These are phyloP conservation scores for Aegilops umbellulata DNA, from an alignment of 176 grass and related monocot genomes.

Conservation along the genomic window DNA sequence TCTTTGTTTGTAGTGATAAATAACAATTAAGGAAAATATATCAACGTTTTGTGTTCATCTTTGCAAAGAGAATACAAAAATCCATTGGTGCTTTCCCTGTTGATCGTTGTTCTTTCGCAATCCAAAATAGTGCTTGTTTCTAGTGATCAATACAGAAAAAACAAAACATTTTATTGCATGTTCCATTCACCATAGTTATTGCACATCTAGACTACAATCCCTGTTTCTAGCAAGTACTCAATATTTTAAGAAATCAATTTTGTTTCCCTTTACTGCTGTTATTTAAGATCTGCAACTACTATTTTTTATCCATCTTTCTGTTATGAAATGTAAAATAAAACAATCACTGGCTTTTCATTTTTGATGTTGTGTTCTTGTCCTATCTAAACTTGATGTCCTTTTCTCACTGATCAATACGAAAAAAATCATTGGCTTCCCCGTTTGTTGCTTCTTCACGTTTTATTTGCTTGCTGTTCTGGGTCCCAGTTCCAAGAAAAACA, in stretches of 20 bases:
- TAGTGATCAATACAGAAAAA: background rate
- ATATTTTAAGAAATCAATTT: background rate
- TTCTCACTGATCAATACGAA: background rate
- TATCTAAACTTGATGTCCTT: background rate
- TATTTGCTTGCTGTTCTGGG: background rate
- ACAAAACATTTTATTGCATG: background rate
- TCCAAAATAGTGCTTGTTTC: background rate
- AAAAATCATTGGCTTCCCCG: background rate
- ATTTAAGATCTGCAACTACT: background rate
- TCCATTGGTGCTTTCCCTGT: background rate
- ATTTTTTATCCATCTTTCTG: background rate
- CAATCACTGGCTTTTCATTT: background rate
- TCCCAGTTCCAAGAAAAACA: background rate
- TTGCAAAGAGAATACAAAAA: background rate
- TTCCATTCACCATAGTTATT: background rate
- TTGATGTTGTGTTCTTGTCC: background rate
- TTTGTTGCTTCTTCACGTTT: background rate
- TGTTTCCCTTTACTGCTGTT: background rate
- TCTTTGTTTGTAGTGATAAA: background rate
- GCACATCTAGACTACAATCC: background rate
- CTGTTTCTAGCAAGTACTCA: background rate
- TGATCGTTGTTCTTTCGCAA: background rate
- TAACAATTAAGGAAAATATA: background rate
- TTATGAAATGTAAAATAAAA: background rate
- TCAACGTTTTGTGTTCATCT: background rate